Evolutionary conservation across 2,329 filamentous ascomycete genomes (phyloP).

Genomic region (Fusarium cyanostomum): DNA sequence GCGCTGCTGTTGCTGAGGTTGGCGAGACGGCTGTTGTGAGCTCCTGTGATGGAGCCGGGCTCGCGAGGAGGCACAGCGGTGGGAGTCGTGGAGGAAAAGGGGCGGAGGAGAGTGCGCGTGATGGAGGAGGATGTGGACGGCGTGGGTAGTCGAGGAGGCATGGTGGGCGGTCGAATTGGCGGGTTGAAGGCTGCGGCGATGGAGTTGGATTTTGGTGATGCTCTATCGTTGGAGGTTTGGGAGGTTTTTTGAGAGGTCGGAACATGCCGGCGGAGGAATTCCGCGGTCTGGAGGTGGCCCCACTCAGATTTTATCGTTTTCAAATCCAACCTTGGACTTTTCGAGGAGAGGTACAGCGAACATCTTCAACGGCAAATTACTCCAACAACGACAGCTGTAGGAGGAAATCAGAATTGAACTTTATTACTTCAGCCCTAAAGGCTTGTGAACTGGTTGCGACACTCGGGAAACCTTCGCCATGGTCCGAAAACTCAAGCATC

Average conservation of each 20-base stretch:
- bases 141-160: constrained; percentile 53
- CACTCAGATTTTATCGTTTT: constrained; percentile 41
- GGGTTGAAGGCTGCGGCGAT: constrained; percentile 1
- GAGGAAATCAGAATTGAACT: background rate
- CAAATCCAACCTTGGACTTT: constrained; percentile 24
- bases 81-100: constrained; percentile 46
- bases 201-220: constrained; percentile 29
- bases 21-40: constrained; percentile 34
- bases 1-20: constrained; percentile 35
- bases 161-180: constrained; percentile 41
- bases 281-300: constrained; percentile 32
- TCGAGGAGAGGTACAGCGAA: background rate
- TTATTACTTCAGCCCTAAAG: background rate
- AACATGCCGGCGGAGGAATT: constrained; percentile 38
- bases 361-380: background rate
- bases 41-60: constrained; percentile 1
- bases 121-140: constrained; percentile 35
- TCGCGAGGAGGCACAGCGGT: constrained; percentile 40
- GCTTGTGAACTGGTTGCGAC: background rate
- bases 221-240: constrained; percentile 32
- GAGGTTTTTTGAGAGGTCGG: constrained; percentile 42
- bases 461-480: constrained; percentile 60
- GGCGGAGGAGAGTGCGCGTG: constrained; percentile 32
- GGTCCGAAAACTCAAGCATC: constrained; percentile 96
- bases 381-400: background rate